Evolutionary conservation across 1,139 yeast species (phyloP).

Genomic region (Candida sojae): DNA sequence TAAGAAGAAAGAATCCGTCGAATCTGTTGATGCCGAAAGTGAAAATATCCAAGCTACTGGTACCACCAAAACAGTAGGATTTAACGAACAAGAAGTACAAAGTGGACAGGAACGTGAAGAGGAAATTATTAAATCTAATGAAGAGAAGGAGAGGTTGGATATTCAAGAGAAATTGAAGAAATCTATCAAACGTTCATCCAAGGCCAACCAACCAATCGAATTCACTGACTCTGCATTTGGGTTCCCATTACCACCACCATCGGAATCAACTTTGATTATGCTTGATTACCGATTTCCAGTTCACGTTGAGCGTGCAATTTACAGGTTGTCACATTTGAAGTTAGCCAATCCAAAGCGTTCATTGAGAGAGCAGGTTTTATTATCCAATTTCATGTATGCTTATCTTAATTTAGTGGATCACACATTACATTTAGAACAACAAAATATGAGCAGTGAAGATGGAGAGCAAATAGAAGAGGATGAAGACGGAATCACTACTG

Average conservation of each 20-base stretch:
- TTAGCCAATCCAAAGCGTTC: slow-evolving; percentile 93
- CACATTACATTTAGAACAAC: slow-evolving; percentile 72
- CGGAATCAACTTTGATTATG: slow-evolving; percentile 75
- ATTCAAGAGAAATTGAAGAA: slow-evolving; percentile 49
- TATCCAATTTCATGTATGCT: slow-evolving; percentile 97
- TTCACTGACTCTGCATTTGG: slow-evolving; percentile 86
- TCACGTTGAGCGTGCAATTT: slow-evolving; percentile 94
- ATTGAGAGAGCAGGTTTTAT: slow-evolving; percentile 83
- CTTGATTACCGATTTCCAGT: slow-evolving; percentile 85
- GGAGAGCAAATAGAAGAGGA: slow-evolving; percentile 14
- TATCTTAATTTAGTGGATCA: slow-evolving; percentile 93
- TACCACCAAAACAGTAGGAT: background rate
- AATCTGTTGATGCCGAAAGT: background rate
- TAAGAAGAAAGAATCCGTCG: slow-evolving; percentile 4
- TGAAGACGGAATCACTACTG: slow-evolving; percentile 13
- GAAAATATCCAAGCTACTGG: background rate
- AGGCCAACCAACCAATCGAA: slow-evolving; percentile 69
- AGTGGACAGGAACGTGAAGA: slow-evolving; percentile 2
- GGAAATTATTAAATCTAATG: slow-evolving; percentile 13
- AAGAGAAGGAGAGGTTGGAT: slow-evolving; percentile 41
- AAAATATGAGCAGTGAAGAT: slow-evolving; percentile 21
- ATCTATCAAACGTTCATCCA: slow-evolving; percentile 44
- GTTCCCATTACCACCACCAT: slow-evolving; percentile 79
- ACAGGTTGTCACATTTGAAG: slow-evolving; percentile 86
- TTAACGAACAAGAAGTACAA: slow-evolving; percentile 7